Base-by-base conservation (phyloP, 1,139 yeast genomes). In the Spathaspora sp. region DNA sequence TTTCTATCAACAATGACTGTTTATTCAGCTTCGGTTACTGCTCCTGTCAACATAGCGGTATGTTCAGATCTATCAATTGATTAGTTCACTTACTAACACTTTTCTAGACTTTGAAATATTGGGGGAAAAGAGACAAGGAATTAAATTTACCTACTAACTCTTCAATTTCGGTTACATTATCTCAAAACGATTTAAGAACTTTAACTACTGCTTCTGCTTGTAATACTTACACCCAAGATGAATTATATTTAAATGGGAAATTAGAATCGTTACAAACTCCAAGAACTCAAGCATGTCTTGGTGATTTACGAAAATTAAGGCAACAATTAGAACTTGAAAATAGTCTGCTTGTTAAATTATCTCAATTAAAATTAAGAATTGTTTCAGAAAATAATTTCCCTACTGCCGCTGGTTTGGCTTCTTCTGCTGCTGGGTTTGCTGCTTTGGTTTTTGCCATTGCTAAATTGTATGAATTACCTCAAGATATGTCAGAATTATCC, bases 351-450 rank as follows among this genome's bases (percentile, higher is more conserved):
- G 86, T 89, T 18, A 78, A 78, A 56, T 68, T 93, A 54, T 79
- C 95, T 38, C 58, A 72, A 25, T 83, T 78, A 78, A 76, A 79
- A 47, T 73, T 93, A 49, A 91, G 86, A 60, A 87, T 93, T 56
- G 96, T 89, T 5, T 85, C 96, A 17, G 96, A 89, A 64, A 93
- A 93, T 74, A 95, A 95, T 70, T 93, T 93, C 77, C 99, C 99
- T 43, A 93, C 99, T 23, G 99, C 99, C 36, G 99, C 99, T 13
- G 99, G 99, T 2, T 79, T 93, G 55, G 99, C 99, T 0, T 89
- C 97, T 0, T 87, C 96, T 7, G 99, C 99, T 9, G 97, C 98
- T 9, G 99, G 99, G 0, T 91, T 90, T 67, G 97, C 99, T 43
- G 99, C 99, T 4, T 77, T 93, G 54, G 95, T 93, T 27, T 81